These are phyloP conservation scores for Murraya paniculata DNA, from an alignment of 345 rosid species.

Conservation along the genomic window DNA sequence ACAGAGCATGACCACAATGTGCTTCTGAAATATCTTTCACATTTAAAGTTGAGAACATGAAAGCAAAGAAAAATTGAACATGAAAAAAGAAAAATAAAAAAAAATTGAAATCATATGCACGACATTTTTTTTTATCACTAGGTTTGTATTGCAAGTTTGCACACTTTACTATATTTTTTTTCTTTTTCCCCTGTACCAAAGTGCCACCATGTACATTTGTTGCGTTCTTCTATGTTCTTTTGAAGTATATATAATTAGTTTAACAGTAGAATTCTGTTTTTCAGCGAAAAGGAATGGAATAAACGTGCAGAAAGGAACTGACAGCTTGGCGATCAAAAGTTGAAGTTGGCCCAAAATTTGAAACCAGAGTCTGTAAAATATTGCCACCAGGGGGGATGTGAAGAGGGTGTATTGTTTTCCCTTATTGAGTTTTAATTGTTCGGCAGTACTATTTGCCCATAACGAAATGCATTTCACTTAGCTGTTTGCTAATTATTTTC, in stretches of 20 bases:
- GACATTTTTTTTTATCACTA: neutral
- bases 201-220: neutral
- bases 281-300: constrained; percentile 58
- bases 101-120: too few relatives aligned
- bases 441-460: neutral
- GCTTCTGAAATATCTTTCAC: too few relatives aligned
- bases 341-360: constrained; percentile 61
- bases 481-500: constrained; percentile 34
- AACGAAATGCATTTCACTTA: neutral
- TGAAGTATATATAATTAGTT: neutral
- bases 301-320: constrained; percentile 69
- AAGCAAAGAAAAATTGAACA: too few relatives aligned
- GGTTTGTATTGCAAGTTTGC: neutral
- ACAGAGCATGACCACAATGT: too few relatives aligned
- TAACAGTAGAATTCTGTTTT: constrained; percentile 18
- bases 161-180: constrained; percentile 3
- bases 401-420: constrained; percentile 49
- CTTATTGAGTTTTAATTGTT: constrained; percentile 4
- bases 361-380: constrained; percentile 49
- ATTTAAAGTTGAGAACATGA: too few relatives aligned
- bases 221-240: neutral
- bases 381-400: constrained; percentile 89
- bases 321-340: constrained; percentile 72
- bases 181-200: neutral
- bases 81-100: too few relatives aligned